Conservation (phyloP, 495 filamentous ascomycete genomes). For the Daldinia loculata region DNA sequence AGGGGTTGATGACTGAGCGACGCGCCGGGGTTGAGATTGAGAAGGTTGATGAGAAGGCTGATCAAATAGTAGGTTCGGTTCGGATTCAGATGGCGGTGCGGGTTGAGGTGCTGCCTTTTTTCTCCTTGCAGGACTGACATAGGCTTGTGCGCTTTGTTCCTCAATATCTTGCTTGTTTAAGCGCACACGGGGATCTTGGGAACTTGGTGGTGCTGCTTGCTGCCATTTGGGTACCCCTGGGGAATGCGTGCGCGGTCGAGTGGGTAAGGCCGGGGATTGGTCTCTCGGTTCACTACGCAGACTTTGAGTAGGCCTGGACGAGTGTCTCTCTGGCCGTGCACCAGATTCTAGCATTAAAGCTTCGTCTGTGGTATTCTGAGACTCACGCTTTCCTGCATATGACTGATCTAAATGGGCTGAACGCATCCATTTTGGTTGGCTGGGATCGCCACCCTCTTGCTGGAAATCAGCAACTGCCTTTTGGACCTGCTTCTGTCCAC, state of each 20-base stretch:
- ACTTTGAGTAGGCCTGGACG: slow-evolving; percentile 40
- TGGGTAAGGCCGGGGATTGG: slow-evolving; percentile 57
- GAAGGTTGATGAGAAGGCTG: slow-evolving; percentile 51
- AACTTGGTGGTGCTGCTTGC: slow-evolving; percentile 51
- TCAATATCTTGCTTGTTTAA: slow-evolving; percentile 77
- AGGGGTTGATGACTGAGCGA: slow-evolving; percentile 22
- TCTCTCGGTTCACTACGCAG: slow-evolving; percentile 47
- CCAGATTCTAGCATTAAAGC: slow-evolving; percentile 86
- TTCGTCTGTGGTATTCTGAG: slow-evolving; percentile 74
- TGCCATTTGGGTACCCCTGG: slow-evolving; percentile 54
- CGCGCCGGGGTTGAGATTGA: slow-evolving; percentile 31
- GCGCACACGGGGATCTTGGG: slow-evolving; percentile 64
- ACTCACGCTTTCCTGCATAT: slow-evolving; percentile 37
- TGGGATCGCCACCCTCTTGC: slow-evolving; percentile 71
- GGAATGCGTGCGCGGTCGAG: slow-evolving; percentile 36
- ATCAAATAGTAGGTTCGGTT: slow-evolving; percentile 67
- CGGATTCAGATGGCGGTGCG: slow-evolving; percentile 52
- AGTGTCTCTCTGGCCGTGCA: slow-evolving; percentile 57
- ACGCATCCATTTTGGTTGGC: slow-evolving; percentile 94
- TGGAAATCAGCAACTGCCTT: slow-evolving; percentile 93
- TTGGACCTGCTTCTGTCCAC: slow-evolving; percentile 91
- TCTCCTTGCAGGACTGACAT: slow-evolving; percentile 87
- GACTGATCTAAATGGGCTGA: slow-evolving; percentile 61
- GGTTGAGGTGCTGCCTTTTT: slow-evolving; percentile 68
- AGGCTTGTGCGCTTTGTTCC: slow-evolving; percentile 83